A percentile compares a stretch with the other conserved stretches of the same genome.
Conservation (phyloP, 164 flowering plant species). For the Umbilicus rupestris region DNA sequence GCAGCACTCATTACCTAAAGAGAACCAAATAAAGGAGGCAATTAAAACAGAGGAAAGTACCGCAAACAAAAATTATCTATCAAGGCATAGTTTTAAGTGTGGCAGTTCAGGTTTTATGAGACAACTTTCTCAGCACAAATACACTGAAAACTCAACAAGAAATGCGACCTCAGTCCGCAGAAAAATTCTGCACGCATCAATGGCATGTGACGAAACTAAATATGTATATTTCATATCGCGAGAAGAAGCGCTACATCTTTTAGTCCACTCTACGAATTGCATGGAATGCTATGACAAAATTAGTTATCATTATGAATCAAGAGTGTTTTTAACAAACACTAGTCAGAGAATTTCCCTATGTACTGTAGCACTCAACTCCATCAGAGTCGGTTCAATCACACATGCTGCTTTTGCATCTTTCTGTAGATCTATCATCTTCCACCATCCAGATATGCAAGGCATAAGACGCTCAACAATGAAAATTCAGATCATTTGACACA, state of each 20-base stretch:
- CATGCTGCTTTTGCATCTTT: not conserved
- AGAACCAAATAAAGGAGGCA: not conserved
- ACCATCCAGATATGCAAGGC: not conserved
- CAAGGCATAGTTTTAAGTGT: not conserved
- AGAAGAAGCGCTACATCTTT: not conserved
- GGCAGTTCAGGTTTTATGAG: not conserved
- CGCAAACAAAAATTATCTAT: not conserved
- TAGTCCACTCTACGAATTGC: not conserved
- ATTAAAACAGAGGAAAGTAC: not conserved
- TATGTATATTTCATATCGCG: not conserved
- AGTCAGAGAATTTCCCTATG: not conserved
- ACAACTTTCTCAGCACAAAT: not conserved
- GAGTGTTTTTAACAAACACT: no score
- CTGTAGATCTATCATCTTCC: not conserved
- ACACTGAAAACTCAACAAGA: not conserved
- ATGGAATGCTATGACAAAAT: no score
- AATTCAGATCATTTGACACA: not conserved
- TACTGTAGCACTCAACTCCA: not conserved
- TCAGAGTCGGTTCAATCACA: not conserved
- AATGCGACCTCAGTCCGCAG: not conserved
- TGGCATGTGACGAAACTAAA: not conserved
- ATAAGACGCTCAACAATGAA: not conserved
- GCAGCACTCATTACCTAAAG: not conserved
- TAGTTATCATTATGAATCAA: no score
- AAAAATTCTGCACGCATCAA: not conserved